These are phyloP conservation scores for Geotrichum bryndzae DNA, from an alignment of 1,139 yeast genomes.

Conservation along the genomic window DNA sequence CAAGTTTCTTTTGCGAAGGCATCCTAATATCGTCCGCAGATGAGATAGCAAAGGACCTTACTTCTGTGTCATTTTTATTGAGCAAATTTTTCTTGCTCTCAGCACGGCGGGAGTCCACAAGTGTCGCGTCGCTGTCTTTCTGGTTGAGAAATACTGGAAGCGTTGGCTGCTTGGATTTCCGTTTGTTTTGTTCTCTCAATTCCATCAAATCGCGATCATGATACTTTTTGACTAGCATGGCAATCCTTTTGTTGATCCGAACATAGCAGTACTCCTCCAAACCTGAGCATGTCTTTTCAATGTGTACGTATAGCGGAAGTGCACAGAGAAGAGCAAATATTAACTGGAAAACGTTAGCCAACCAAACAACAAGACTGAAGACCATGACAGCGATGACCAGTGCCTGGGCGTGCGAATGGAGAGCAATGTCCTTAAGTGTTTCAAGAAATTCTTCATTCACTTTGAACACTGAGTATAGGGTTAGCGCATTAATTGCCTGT, in stretches of 20 bases:
- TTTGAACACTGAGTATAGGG: slow-evolving; percentile 51
- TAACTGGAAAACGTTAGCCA: slow-evolving; percentile 58
- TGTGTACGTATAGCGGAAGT: slow-evolving; percentile 49
- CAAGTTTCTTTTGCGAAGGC: neutral
- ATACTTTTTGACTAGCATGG: slow-evolving; percentile 44
- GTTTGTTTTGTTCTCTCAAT: slow-evolving; percentile 26
- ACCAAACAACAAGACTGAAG: slow-evolving; percentile 70
- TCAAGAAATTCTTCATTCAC: slow-evolving; percentile 43
- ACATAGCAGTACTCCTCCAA: slow-evolving; percentile 56
- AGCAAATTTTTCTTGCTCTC: neutral
- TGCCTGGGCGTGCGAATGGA: slow-evolving; percentile 57
- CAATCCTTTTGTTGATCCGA: slow-evolving; percentile 51
- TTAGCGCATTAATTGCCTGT: slow-evolving; percentile 74
- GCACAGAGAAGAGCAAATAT: slow-evolving; percentile 51
- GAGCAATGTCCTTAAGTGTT: slow-evolving; percentile 56
- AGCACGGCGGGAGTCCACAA: neutral
- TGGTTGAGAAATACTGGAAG: slow-evolving; percentile 19
- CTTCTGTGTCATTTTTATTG: neutral
- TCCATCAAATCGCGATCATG: slow-evolving; percentile 35
- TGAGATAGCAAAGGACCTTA: neutral
- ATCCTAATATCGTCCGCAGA: neutral
- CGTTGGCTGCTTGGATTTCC: slow-evolving; percentile 24
- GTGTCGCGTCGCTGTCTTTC: slow-evolving; percentile 2
- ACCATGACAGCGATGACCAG: slow-evolving; percentile 69
- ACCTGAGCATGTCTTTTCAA: slow-evolving; percentile 37